A percentile compares a stretch with the other conserved stretches of the same genome.
Conservation (phyloP, 805 yeast species). For the Ogataea thermomethanolica region DNA sequence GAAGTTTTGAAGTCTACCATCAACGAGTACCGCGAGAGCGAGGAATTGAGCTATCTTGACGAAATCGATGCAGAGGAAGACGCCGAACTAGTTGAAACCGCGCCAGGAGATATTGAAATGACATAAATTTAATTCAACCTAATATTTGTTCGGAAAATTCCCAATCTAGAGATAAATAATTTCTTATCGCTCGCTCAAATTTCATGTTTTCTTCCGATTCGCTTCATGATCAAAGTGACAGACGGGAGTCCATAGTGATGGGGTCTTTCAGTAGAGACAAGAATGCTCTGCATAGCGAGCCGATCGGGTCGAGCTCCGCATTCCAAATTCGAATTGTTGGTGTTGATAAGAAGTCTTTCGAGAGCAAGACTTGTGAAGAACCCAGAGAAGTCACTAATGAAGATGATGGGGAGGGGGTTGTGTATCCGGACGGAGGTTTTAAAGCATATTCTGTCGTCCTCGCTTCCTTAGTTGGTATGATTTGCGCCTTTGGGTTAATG, state of each 20-base stretch:
- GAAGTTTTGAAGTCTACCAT: constrained; percentile 45
- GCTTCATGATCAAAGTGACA: background rate
- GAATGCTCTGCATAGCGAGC: constrained; percentile 5
- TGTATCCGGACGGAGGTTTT: constrained; percentile 60
- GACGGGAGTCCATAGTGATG: constrained; percentile 4
- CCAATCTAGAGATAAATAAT: background rate
- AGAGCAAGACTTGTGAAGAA: background rate
- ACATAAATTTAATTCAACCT: background rate
- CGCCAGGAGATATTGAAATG: constrained; percentile 6
- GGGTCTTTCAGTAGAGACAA: background rate
- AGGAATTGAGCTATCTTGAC: constrained; percentile 42
- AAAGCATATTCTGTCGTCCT: constrained; percentile 40
- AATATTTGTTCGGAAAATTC: constrained; percentile 2
- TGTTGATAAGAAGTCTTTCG: background rate
- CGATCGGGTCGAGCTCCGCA: constrained; percentile 6
- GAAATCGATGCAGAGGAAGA: constrained; percentile 38
- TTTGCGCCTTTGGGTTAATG: constrained; percentile 59
- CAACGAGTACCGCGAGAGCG: constrained; percentile 45
- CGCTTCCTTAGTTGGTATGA: constrained; percentile 58
- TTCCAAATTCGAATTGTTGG: background rate
- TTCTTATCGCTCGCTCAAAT: background rate
- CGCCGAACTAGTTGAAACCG: constrained; percentile 2
- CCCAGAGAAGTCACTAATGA: background rate
- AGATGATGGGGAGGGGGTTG: constrained; percentile 6
- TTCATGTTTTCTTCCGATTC: constrained; percentile 5